These are phyloP conservation scores for Podaxis rugospora DNA, from an alignment of 768 basidiomycete genomes.

Conservation along the genomic window DNA sequence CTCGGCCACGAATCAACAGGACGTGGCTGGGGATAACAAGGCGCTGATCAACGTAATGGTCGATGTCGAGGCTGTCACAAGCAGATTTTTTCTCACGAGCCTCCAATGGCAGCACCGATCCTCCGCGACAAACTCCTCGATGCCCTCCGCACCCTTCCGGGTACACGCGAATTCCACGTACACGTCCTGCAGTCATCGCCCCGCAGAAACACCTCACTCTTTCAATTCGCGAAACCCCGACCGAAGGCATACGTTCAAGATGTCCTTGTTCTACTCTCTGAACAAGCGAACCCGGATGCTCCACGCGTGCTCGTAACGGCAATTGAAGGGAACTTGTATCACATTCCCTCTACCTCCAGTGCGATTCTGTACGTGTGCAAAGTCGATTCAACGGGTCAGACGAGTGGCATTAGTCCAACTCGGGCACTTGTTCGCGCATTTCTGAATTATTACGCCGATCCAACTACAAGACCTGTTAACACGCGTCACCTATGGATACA, in stretches of 20 bases:
- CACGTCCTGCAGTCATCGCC: conserved; percentile 71
- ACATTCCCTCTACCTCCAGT: conserved; percentile 60
- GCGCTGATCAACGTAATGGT: neutral
- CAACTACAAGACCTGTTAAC: conserved; percentile 53
- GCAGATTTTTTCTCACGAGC: neutral
- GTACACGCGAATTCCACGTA: conserved; percentile 66
- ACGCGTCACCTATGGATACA: conserved; percentile 71
- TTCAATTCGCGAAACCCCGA: conserved; percentile 66
- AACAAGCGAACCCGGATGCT: conserved; percentile 35
- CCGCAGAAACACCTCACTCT: conserved; percentile 63
- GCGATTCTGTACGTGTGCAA: conserved; percentile 89
- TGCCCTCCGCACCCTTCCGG: conserved; percentile 53
- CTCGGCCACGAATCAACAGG: neutral
- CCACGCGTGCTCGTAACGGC: conserved; percentile 67
- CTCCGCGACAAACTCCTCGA: conserved; percentile 62
- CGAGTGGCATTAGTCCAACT: conserved; percentile 60
- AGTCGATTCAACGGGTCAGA: conserved; percentile 89
- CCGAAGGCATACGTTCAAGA: conserved; percentile 72
- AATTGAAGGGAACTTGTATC: conserved; percentile 77
- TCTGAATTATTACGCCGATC: conserved; percentile 58
- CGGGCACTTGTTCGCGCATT: conserved; percentile 62
- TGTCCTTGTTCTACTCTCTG: conserved; percentile 69
- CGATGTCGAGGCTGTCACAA: neutral
- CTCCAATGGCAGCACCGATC: conserved; percentile 12
- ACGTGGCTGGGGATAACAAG: neutral